Evolutionary conservation across 2,329 filamentous ascomycete genomes (phyloP).

Genomic region (Calonectria naviculata): DNA sequence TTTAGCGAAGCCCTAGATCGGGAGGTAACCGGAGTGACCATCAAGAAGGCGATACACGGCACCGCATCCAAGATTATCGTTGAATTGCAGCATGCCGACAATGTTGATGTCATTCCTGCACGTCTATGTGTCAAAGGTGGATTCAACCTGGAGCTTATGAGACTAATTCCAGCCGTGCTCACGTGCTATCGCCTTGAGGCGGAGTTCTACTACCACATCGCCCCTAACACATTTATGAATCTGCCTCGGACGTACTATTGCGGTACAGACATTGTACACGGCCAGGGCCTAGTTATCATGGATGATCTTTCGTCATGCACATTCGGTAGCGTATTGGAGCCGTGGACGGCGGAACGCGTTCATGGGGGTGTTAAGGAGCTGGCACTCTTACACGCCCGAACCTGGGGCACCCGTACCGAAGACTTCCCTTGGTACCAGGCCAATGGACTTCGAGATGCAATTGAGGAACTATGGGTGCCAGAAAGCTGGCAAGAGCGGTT

Average conservation of each 20-base stretch:
- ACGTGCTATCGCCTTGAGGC: constrained; percentile 5
- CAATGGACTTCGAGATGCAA: background rate
- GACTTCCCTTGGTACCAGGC: constrained; percentile 3
- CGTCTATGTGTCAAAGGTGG: constrained; percentile 25
- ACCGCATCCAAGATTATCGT: constrained; percentile 19
- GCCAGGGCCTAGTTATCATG: constrained; percentile 13
- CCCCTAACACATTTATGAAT: background rate
- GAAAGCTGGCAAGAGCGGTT: constrained; percentile 18
- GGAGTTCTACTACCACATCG: constrained; percentile 24
- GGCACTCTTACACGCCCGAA: constrained; percentile 20
- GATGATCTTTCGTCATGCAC: constrained; percentile 4
- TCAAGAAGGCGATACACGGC: constrained; percentile 13
- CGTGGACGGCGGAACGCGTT: constrained; percentile 5
- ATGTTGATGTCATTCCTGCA: background rate
- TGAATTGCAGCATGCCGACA: background rate
- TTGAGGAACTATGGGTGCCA: background rate
- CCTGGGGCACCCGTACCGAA: background rate
- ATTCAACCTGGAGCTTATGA: background rate
- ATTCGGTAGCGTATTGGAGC: constrained; percentile 8
- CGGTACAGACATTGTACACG: background rate
- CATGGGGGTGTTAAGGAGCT: constrained; percentile 15
- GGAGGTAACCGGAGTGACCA: background rate
- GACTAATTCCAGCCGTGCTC: background rate
- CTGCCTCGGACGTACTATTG: background rate
- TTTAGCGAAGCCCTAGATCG: constrained; percentile 9